Conservation (phyloP, 2,329 filamentous ascomycete species). For the Periconia sp. region DNA sequence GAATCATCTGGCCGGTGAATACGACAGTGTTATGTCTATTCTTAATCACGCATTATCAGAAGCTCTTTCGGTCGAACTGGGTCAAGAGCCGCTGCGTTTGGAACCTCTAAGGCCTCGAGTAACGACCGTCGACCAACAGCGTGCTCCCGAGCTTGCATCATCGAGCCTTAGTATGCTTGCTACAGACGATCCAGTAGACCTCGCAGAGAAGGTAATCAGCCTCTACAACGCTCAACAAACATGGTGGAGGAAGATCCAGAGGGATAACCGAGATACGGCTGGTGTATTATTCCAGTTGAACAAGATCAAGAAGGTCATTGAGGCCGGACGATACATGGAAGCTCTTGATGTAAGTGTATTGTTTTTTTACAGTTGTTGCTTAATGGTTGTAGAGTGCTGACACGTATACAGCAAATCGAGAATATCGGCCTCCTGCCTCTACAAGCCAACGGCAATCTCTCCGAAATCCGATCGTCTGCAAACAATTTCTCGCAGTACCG, state of each 20-base stretch:
- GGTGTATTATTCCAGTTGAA: conserved; percentile 63
- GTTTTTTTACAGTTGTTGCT: not conserved
- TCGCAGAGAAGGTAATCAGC: conserved; percentile 64
- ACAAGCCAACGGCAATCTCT: conserved; percentile 71
- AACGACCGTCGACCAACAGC: conserved; percentile 30
- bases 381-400: conserved; percentile 14
- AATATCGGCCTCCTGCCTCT: conserved; percentile 78
- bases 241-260: conserved; percentile 62
- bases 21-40: conserved; percentile 88
- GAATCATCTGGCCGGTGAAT: conserved; percentile 93
- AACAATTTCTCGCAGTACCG: conserved; percentile 78
- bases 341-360: conserved; percentile 64
- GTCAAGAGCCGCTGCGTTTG: conserved; percentile 75
- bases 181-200: conserved; percentile 65
- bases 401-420: conserved; percentile 64
- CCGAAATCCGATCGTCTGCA: conserved; percentile 76
- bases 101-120: conserved; percentile 76
- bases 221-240: conserved; percentile 64
- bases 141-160: conserved; percentile 35
- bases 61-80: conserved; percentile 82
- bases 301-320: conserved; percentile 61
- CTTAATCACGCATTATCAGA: conserved; percentile 89
- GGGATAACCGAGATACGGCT: conserved; percentile 60
- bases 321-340: conserved; percentile 59
- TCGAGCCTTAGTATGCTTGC: conserved; percentile 64